phyloP scores from a whole-genome alignment of 805 yeast species.

The Maudiozyma turicensis region DNA sequence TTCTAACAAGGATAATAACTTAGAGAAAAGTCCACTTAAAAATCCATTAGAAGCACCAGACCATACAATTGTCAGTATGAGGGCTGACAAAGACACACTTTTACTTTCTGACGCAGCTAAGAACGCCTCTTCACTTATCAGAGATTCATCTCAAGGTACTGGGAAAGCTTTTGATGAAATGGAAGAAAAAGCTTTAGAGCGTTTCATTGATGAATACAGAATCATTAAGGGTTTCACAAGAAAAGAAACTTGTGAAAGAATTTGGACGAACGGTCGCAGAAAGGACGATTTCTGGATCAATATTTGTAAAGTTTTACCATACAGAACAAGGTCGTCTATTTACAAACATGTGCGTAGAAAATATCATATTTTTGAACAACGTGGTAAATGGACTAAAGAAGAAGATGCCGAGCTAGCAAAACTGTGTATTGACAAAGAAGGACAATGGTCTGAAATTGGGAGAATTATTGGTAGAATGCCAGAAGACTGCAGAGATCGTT shows the following conservation, averaged over 20 bases:
- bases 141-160: constrained; percentile 24
- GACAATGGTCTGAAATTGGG: constrained; percentile 87
- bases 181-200: constrained; percentile 68
- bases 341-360: constrained; percentile 89
- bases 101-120: constrained; percentile 35
- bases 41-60: not conserved
- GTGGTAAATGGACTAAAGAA: constrained; percentile 84
- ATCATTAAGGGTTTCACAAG: constrained; percentile 51
- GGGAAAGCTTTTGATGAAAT: constrained; percentile 26
- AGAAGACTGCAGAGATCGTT: constrained; percentile 92
- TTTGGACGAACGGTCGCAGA: constrained; percentile 78
- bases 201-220: constrained; percentile 62
- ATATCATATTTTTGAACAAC: constrained; percentile 74
- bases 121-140: constrained; percentile 32
- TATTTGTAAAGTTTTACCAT: constrained; percentile 68
- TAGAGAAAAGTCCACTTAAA: not conserved
- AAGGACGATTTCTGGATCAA: constrained; percentile 89
- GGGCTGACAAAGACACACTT: constrained; percentile 31
- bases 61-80: constrained; percentile 6
- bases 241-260: constrained; percentile 66
- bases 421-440: constrained; percentile 56
- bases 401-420: constrained; percentile 64
- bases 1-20: not conserved
- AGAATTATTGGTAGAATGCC: constrained; percentile 83
- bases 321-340: constrained; percentile 78